These are phyloP conservation scores for Trypanosoma congolense DNA, from an alignment of 208 protist genomes.

Conservation along the genomic window DNA sequence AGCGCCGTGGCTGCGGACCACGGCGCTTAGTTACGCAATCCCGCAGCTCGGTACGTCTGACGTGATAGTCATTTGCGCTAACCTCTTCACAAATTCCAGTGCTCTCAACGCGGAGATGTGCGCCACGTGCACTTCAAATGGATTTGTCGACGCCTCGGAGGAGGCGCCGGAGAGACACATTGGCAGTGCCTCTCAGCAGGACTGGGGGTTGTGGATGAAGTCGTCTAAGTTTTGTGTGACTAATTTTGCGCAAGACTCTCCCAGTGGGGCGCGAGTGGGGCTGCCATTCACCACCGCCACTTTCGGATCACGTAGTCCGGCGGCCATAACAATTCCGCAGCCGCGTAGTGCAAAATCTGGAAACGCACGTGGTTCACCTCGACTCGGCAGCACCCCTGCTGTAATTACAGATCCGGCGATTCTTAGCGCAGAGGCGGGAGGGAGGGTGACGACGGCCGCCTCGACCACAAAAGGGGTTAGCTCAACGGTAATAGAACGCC, in stretches of 20 bases:
- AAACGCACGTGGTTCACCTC: constrained; percentile 48
- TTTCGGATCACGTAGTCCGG: constrained; percentile 29
- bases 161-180: constrained; percentile 41
- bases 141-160: constrained; percentile 69
- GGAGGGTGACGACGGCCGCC: constrained; percentile 4
- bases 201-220: constrained; percentile 71
- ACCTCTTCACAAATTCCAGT: constrained; percentile 35
- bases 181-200: constrained; percentile 17
- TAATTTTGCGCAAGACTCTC: constrained; percentile 28
- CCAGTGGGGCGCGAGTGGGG: constrained; percentile 26
- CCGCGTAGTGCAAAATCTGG: constrained; percentile 72
- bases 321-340: constrained; percentile 75
- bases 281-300: constrained; percentile 34
- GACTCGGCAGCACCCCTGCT: constrained; percentile 26
- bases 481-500: constrained; percentile 27
- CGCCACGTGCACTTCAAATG: constrained; percentile 32
- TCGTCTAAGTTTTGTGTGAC: constrained; percentile 52
- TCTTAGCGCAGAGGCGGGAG: constrained; percentile 67
- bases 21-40: constrained; percentile 33
- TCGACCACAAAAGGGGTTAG: constrained; percentile 9
- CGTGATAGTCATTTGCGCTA: constrained; percentile 51
- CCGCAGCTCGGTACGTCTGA: constrained; percentile 35
- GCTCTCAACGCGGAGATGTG: constrained; percentile 34
- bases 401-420: constrained; percentile 69
- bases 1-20: constrained; percentile 28